Evolutionary conservation across 2,329 filamentous ascomycete genomes (phyloP).

Genomic region (Cladophialophora psammophila): DNA sequence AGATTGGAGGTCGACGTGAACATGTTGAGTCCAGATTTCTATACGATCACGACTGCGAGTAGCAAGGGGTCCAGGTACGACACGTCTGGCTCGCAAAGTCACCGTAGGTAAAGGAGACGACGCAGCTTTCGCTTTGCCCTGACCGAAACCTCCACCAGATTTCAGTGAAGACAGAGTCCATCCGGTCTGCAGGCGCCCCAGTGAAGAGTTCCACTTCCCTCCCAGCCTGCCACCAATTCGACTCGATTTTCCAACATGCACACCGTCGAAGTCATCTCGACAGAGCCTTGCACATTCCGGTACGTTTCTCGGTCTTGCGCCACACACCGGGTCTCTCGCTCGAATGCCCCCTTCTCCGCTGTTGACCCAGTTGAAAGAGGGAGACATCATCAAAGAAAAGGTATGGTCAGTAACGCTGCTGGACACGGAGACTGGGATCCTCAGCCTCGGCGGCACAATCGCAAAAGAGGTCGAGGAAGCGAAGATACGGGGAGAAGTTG

Average conservation of each 20-base stretch:
- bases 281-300: slow-evolving; percentile 43
- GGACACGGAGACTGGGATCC: slow-evolving; percentile 43
- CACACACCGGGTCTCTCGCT: slow-evolving; percentile 38
- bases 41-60: slow-evolving; percentile 43
- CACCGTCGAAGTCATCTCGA: slow-evolving; percentile 41
- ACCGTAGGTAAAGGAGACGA: slow-evolving; percentile 33
- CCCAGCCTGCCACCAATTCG: slow-evolving; percentile 29
- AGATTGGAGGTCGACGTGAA: slow-evolving; percentile 43
- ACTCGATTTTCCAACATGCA: slow-evolving; percentile 43
- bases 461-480: slow-evolving; percentile 41
- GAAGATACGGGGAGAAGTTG: slow-evolving; percentile 40
- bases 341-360: slow-evolving; percentile 40
- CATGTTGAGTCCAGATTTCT: slow-evolving; percentile 45
- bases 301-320: slow-evolving; percentile 44
- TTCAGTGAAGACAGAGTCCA: slow-evolving; percentile 38
- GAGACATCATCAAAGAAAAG: slow-evolving; percentile 35
- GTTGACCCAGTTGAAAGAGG: slow-evolving; percentile 39
- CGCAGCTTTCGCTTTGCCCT: not conserved
- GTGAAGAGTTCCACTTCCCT: slow-evolving; percentile 39
- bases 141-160: slow-evolving; percentile 25
- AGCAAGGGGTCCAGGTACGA: slow-evolving; percentile 42
- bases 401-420: slow-evolving; percentile 45
- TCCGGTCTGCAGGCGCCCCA: slow-evolving; percentile 39
- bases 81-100: slow-evolving; percentile 41
- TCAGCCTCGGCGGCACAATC: slow-evolving; percentile 45